Evolutionary conservation across 2,329 filamentous ascomycete genomes (phyloP).

Genomic region (Fusarium camptoceras): DNA sequence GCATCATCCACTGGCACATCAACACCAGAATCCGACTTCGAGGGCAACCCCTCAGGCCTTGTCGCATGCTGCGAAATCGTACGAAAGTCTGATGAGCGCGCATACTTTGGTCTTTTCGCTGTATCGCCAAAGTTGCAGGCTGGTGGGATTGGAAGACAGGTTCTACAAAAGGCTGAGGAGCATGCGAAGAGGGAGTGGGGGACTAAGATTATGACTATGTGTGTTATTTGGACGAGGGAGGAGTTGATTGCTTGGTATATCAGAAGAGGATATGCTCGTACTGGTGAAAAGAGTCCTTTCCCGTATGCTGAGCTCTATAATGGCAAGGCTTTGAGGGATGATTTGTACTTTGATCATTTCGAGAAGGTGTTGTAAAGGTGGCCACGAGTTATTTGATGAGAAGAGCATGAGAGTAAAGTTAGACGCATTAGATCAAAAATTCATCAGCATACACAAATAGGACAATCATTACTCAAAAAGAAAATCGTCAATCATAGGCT

Average conservation of each 20-base stretch:
- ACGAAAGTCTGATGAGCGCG: conserved; percentile 44
- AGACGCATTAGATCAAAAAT: too few species aligned
- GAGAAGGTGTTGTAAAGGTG: conserved; percentile 53
- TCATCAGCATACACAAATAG: background rate
- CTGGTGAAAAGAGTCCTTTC: conserved; percentile 56
- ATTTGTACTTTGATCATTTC: conserved; percentile 57
- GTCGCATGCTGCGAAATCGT: conserved; percentile 60
- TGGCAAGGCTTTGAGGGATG: conserved; percentile 55
- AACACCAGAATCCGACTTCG: conserved; percentile 18
- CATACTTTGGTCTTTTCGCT: conserved; percentile 62
- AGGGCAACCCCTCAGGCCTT: conserved; percentile 43
- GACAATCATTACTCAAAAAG: background rate
- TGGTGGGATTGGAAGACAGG: conserved; percentile 57
- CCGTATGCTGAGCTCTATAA: conserved; percentile 55
- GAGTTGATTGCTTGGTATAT: conserved; percentile 62
- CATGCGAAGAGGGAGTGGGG: conserved; percentile 52
- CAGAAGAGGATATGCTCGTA: conserved; percentile 56
- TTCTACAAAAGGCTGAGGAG: conserved; percentile 57
- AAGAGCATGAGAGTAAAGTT: background rate
- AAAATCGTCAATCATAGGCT: conserved; percentile 34
- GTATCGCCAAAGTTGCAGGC: conserved; percentile 58
- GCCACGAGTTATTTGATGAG: too few species aligned
- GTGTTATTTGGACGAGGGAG: conserved; percentile 56
- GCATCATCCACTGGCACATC: conserved; percentile 11
- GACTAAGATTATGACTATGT: conserved; percentile 55